Evolutionary conservation across 75 land plant genomes (phyloP).

Genomic region (Picea sitchensis): DNA sequence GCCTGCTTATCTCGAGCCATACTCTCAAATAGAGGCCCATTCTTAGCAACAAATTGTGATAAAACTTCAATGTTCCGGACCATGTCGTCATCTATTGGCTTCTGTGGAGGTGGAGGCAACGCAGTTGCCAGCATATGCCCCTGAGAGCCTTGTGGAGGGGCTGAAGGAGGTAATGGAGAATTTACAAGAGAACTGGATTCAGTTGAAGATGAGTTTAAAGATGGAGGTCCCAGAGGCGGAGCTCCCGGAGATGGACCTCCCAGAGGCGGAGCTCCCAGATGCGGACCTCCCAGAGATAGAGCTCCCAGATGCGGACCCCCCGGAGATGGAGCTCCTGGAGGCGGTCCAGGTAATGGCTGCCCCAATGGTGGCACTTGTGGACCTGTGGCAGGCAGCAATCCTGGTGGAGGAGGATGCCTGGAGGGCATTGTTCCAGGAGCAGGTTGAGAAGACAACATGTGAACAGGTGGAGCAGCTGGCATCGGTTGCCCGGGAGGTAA

Average conservation of each 20-base stretch:
- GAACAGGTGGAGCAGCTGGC: conserved; percentile 3
- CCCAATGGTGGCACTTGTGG: background rate
- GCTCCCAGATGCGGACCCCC: background rate
- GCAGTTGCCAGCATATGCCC: background rate
- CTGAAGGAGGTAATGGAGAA: background rate
- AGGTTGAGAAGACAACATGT: conserved; percentile 8
- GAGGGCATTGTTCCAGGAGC: background rate
- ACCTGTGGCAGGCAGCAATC: background rate
- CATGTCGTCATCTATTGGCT: conserved; percentile 20
- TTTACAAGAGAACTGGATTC: background rate
- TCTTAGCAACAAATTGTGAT: conserved; percentile 14
- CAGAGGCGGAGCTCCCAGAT: background rate
- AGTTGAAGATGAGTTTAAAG: background rate
- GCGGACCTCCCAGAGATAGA: background rate
- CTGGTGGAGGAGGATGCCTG: conserved; percentile 2
- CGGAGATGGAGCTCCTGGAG: background rate
- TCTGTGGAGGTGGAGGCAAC: conserved; percentile 12
- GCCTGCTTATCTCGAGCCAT: conserved; percentile 24
- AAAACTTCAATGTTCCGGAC: conserved; percentile 21
- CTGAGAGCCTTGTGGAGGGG: background rate
- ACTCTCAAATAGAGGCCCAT: conserved; percentile 15
- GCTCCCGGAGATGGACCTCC: background rate
- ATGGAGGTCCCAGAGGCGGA: background rate
- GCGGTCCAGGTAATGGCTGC: conserved; percentile 4
- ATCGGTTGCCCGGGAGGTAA: background rate